A percentile compares a stretch with the other conserved stretches of the same genome.
Conservation (phyloP, 768 basidiomycete species). For the Tricholoma sp. region DNA sequence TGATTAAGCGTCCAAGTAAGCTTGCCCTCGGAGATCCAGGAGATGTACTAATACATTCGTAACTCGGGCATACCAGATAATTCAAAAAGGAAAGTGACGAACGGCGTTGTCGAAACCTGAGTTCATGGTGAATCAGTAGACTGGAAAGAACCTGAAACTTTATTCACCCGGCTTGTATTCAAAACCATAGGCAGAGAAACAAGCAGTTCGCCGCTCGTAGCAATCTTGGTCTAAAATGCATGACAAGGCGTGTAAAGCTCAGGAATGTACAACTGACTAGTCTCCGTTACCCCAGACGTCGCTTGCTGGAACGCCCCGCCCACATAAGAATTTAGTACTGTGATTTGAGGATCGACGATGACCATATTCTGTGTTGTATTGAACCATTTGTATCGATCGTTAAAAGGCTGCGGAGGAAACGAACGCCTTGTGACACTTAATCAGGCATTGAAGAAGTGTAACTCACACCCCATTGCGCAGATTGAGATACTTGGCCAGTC, state of each 20-base stretch:
- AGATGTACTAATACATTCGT: conserved; percentile 52
- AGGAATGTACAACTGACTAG: conserved; percentile 36
- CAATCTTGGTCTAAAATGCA: conserved; percentile 50
- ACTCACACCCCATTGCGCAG: conserved; percentile 75
- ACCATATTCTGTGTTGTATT: conserved; percentile 55
- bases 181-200: conserved; percentile 72
- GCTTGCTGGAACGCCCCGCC: conserved; percentile 85
- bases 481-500: conserved; percentile 68
- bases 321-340: conserved; percentile 56
- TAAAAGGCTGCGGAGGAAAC: conserved; percentile 55
- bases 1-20: conserved; percentile 67
- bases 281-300: conserved; percentile 61
- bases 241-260: not conserved
- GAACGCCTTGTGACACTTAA: not conserved
- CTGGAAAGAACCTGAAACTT: not conserved
- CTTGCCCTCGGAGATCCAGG: conserved; percentile 65
- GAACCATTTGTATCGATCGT: conserved; percentile 63
- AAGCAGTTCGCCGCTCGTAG: conserved; percentile 51
- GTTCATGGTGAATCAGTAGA: conserved; percentile 6
- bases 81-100: conserved; percentile 18
- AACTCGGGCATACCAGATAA: not conserved
- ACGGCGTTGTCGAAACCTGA: conserved; percentile 49
- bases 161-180: conserved; percentile 66
- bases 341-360: conserved; percentile 49
- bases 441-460: not conserved